phyloP scores from a whole-genome alignment of 257 asterid genomes.

The Solanum sparsipilum region DNA sequence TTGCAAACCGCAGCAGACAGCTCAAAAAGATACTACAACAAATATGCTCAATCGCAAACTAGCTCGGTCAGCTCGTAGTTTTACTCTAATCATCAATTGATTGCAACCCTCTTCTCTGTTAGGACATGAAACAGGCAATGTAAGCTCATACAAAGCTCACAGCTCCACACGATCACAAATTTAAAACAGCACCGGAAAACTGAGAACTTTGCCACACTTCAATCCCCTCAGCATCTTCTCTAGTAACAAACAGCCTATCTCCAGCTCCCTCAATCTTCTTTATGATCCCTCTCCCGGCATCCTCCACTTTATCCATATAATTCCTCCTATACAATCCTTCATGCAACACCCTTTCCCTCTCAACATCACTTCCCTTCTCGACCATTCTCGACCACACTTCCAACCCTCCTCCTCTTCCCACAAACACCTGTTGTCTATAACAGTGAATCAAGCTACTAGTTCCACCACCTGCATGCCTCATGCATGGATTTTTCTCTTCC shows the following conservation, averaged over 20 bases:
- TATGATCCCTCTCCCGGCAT: constrained; percentile 61
- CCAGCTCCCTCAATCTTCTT: constrained; percentile 88
- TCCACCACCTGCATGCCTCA: constrained; percentile 52
- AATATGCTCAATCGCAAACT: background rate
- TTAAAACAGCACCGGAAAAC: constrained; percentile 43
- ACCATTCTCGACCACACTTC: constrained; percentile 83
- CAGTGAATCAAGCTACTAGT: constrained; percentile 38
- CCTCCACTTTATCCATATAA: constrained; percentile 61
- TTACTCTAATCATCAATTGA: background rate
- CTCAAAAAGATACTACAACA: background rate
- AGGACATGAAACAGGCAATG: background rate
- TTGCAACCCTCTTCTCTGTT: background rate
- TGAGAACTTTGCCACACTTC: constrained; percentile 90
- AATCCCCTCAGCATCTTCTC: constrained; percentile 79
- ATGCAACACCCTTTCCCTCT: constrained; percentile 16
- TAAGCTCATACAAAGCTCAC: background rate
- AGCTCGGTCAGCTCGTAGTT: background rate
- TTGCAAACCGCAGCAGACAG: background rate
- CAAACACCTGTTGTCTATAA: constrained; percentile 65
- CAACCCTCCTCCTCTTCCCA: constrained; percentile 77
- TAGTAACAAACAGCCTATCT: constrained; percentile 67
- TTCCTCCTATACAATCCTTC: constrained; percentile 76
- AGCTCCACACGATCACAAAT: constrained; percentile 19
- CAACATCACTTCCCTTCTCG: constrained; percentile 9
- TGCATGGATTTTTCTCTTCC: constrained; percentile 79